Evolutionary conservation across 2,329 filamentous ascomycete species (phyloP).

Genomic region (Penicillium psychrosexuale): DNA sequence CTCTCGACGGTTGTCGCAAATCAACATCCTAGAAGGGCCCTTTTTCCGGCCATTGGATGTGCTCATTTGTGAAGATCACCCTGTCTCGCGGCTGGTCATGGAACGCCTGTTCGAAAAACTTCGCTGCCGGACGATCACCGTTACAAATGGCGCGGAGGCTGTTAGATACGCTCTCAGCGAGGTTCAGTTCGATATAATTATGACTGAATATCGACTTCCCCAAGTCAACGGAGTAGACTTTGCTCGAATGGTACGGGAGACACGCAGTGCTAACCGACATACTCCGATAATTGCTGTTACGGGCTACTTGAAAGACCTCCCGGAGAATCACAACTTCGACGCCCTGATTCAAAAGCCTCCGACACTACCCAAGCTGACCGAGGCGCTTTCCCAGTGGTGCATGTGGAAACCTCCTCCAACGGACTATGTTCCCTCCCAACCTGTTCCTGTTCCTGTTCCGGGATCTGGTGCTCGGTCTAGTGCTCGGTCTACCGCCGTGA

Average conservation of each 20-base stretch:
- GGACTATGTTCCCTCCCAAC: constrained; percentile 50
- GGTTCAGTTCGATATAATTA: constrained; percentile 97
- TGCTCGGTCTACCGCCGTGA: constrained; percentile 62
- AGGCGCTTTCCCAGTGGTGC: constrained; percentile 82
- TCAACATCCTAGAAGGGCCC: constrained; percentile 78
- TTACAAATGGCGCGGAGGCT: constrained; percentile 84
- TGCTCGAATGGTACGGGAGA: constrained; percentile 95
- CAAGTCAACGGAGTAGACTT: constrained; percentile 95
- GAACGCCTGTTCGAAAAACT: constrained; percentile 94
- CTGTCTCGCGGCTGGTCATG: constrained; percentile 97
- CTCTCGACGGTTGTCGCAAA: constrained; percentile 88
- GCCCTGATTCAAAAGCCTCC: constrained; percentile 95
- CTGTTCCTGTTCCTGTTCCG: constrained; percentile 60
- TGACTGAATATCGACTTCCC: constrained; percentile 94
- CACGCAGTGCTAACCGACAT: constrained; percentile 88
- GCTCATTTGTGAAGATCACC: constrained; percentile 95
- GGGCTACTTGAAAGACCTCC: constrained; percentile 94
- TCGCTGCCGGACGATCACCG: constrained; percentile 88
- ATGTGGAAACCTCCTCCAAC: constrained; percentile 83
- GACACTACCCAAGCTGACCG: constrained; percentile 83
- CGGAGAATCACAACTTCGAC: constrained; percentile 93
- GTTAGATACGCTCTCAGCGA: constrained; percentile 93
- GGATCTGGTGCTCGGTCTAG: constrained; percentile 62
- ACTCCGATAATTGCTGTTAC: constrained; percentile 97
- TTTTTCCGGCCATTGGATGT: constrained; percentile 89